Evolutionary conservation across 1,284 basidiomycete genomes (phyloP).

Genomic region (Violaceomyces palustris): DNA sequence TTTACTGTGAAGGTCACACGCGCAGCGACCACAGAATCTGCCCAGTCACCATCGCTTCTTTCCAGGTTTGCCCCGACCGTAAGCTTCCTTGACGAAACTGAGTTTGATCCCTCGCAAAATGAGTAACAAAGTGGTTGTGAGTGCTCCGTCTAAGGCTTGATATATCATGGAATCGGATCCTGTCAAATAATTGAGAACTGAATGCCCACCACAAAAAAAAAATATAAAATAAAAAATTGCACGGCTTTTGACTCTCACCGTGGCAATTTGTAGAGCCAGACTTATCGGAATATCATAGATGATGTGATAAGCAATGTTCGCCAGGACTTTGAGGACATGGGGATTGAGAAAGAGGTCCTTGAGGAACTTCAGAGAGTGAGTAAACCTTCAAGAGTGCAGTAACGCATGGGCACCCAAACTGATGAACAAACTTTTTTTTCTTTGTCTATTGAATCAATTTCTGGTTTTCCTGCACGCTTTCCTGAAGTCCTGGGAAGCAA

Average conservation of each 20-base stretch:
- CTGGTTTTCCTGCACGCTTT: constrained; percentile 4
- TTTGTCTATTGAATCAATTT: background rate
- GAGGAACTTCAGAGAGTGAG: constrained; percentile 80
- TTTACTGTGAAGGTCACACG: no score
- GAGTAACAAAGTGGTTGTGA: constrained; percentile 36
- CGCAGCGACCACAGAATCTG: no score
- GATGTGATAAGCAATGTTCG: constrained; percentile 85
- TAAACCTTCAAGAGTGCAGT: no score
- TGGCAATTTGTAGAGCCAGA: constrained; percentile 50
- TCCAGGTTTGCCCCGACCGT: no score
- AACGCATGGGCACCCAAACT: background rate
- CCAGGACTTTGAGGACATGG: constrained; percentile 93
- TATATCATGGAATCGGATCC: constrained; percentile 1
- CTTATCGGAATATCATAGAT: constrained; percentile 92
- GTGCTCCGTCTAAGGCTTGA: no score
- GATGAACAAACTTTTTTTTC: background rate
- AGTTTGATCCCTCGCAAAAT: no score
- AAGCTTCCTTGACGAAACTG: no score
- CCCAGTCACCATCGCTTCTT: no score
- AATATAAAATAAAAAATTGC: background rate
- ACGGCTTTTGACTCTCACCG: background rate
- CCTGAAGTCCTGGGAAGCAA: constrained; percentile 83
- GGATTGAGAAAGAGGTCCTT: constrained; percentile 84
- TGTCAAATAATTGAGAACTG: constrained; percentile 12
- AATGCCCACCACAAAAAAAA: constrained; percentile 1